Percentiles rank a stretch among this genome's conserved stretches.
These are phyloP conservation scores for Penicillium steckii DNA, from an alignment of 495 filamentous ascomycete species.

Conservation along the genomic window DNA sequence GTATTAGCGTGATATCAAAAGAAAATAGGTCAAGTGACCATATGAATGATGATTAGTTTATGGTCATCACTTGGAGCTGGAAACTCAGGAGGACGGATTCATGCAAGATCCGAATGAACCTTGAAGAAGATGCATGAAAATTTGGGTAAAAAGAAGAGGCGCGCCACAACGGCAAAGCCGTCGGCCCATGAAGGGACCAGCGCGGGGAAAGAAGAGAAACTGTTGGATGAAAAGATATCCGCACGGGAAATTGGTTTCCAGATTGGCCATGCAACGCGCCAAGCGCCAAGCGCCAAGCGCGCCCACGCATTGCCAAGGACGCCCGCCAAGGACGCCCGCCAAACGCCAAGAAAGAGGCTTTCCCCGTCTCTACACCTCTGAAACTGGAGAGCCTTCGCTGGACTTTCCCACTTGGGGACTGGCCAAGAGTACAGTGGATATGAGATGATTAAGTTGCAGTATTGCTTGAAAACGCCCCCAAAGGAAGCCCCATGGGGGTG, in stretches of 20 bases:
- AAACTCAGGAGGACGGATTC: not conserved
- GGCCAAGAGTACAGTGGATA: conserved; percentile 1
- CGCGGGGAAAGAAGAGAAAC: too few species aligned
- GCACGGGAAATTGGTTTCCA: not conserved
- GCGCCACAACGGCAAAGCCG: too few species aligned
- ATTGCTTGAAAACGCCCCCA: not conserved
- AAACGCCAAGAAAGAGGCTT: not conserved
- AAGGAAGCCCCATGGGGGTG: conserved; percentile 5
- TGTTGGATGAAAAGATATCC: not conserved
- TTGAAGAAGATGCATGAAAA: too few species aligned
- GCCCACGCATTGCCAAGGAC: not conserved
- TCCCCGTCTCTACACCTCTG: conserved; percentile 10
- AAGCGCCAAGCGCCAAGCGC: conserved; percentile 3
- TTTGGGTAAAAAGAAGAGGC: too few species aligned
- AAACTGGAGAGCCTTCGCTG: conserved; percentile 10
- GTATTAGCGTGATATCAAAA: too few species aligned
- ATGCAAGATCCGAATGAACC: too few species aligned
- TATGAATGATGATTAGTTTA: not conserved
- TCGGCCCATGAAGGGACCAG: too few species aligned
- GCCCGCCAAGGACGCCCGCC: conserved; percentile 9
- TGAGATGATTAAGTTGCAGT: conserved; percentile 1
- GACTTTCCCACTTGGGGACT: conserved; percentile 11
- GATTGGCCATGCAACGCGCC: conserved; percentile 2
- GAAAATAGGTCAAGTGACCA: too few species aligned
- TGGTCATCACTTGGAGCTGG: not conserved